phyloP scores from a whole-genome alignment of 1,284 basidiomycete species.

The Mycosarcoma mackinlayi region DNA sequence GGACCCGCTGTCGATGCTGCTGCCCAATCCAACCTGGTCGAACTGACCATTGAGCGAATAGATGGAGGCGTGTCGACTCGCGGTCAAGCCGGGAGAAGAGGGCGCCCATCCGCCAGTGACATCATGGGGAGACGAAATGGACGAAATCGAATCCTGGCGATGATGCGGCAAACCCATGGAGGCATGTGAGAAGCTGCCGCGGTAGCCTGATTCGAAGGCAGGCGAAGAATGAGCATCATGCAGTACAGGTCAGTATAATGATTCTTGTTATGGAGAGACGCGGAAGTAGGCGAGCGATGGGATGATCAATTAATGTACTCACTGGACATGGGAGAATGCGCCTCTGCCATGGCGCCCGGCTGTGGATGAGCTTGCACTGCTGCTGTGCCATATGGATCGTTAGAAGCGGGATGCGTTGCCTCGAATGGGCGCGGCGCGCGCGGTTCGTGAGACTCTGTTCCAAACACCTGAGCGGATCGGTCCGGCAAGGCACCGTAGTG shows the following conservation, averaged over 20 bases:
- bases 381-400: slow-evolving; percentile 30
- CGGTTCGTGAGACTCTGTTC: slow-evolving; percentile 40
- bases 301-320: too few species aligned
- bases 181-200: slow-evolving; percentile 46
- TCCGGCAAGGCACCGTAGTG: slow-evolving; percentile 42
- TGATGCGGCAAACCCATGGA: slow-evolving; percentile 45
- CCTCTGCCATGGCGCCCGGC: slow-evolving; percentile 25
- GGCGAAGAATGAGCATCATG: not conserved
- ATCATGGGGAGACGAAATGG: slow-evolving; percentile 50
- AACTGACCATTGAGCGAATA: slow-evolving; percentile 52
- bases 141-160: slow-evolving; percentile 45
- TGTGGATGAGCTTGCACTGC: slow-evolving; percentile 32
- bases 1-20: slow-evolving; percentile 44
- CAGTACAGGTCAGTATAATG: not conserved
- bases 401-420: slow-evolving; percentile 23
- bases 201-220: slow-evolving; percentile 28
- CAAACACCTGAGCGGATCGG: slow-evolving; percentile 38
- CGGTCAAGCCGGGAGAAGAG: slow-evolving; percentile 42
- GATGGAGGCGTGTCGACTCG: slow-evolving; percentile 49
- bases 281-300: too few species aligned
- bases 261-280: too few species aligned
- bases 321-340: slow-evolving; percentile 48
- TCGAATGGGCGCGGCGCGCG: slow-evolving; percentile 46
- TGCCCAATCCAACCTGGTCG: slow-evolving; percentile 47
- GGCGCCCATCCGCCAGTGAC: slow-evolving; percentile 47